Percentiles rank a stretch among this genome's conserved stretches.
phyloP scores from a whole-genome alignment of 306 rosid genomes.

The Quercus parvula region DNA sequence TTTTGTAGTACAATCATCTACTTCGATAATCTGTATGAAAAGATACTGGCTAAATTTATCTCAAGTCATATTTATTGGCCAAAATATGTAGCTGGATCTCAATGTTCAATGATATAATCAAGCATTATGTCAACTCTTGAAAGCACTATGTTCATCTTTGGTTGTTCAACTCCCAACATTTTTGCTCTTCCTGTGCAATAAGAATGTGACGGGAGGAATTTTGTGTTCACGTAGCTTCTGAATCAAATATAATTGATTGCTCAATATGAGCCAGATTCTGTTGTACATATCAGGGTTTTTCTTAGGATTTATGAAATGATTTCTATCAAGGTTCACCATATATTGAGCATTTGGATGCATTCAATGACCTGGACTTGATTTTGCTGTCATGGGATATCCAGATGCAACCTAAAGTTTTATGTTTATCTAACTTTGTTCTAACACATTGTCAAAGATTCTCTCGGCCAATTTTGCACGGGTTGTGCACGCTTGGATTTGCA shows the following conservation, averaged over 20 bases:
- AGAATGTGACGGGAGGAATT: not conserved
- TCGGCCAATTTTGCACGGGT: slow-evolving; percentile 85
- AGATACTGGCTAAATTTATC: not conserved
- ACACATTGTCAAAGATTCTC: slow-evolving; percentile 58
- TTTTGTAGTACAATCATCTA: not conserved
- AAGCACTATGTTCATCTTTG: not conserved
- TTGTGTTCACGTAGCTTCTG: not conserved
- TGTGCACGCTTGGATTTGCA: slow-evolving; percentile 89
- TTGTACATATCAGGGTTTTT: not conserved
- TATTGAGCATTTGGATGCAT: slow-evolving; percentile 2
- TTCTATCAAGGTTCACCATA: not conserved
- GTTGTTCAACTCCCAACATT: not conserved
- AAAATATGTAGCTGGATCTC: not conserved
- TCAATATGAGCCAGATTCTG: not conserved
- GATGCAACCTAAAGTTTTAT: not conserved
- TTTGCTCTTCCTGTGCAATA: not conserved
- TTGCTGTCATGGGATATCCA: slow-evolving; percentile 1
- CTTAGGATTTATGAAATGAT: not conserved
- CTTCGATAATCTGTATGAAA: slow-evolving; percentile 1
- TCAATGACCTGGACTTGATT: not conserved
- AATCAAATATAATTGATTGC: slow-evolving; percentile 11
- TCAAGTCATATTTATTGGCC: not conserved
- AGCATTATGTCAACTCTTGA: not conserved
- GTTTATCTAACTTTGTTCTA: slow-evolving; percentile 14
- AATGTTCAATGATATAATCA: not conserved